Percentiles rank a stretch among this genome's conserved stretches.
These are phyloP conservation scores for Tillandsia leiboldiana DNA, from an alignment of 176 grass and related monocot genomes.

Conservation along the genomic window DNA sequence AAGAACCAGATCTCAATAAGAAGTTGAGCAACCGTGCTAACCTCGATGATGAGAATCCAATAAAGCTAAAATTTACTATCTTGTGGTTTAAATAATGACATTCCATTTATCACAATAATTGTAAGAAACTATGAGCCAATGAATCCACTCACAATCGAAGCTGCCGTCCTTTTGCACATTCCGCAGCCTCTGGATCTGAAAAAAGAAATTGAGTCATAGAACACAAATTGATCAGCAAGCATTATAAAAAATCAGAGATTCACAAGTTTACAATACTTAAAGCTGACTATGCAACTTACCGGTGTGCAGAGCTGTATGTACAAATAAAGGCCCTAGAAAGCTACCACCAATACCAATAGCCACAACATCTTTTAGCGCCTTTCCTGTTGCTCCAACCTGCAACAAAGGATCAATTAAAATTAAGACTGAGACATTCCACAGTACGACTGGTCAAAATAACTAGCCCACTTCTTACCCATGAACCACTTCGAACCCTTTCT, in stretches of 20 bases:
- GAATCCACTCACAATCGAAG: slow-evolving; percentile 83
- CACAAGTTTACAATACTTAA: neutral
- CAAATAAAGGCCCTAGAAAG: slow-evolving; percentile 88
- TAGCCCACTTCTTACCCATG: slow-evolving; percentile 54
- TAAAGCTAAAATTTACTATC: neutral
- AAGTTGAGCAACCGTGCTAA: too few relatives aligned
- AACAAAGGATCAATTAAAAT: slow-evolving; percentile 8
- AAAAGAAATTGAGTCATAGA: slow-evolving; percentile 12
- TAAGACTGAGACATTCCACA: neutral
- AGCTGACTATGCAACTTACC: slow-evolving; percentile 27
- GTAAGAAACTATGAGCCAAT: neutral
- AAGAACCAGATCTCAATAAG: too few relatives aligned
- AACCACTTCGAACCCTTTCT: slow-evolving; percentile 67
- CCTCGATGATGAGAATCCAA: too few relatives aligned
- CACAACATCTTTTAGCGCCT: slow-evolving; percentile 66
- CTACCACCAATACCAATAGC: slow-evolving; percentile 95
- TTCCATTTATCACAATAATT: neutral
- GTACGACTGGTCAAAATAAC: neutral
- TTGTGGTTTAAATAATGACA: neutral
- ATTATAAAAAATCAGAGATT: neutral
- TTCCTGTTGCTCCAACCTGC: slow-evolving; percentile 88
- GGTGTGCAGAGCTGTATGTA: slow-evolving; percentile 75
- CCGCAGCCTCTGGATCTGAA: slow-evolving; percentile 81
- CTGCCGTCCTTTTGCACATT: slow-evolving; percentile 68
- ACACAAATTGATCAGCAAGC: neutral